These are phyloP conservation scores for Lepidopterella palustris DNA, from an alignment of 495 filamentous ascomycete species.

Conservation along the genomic window DNA sequence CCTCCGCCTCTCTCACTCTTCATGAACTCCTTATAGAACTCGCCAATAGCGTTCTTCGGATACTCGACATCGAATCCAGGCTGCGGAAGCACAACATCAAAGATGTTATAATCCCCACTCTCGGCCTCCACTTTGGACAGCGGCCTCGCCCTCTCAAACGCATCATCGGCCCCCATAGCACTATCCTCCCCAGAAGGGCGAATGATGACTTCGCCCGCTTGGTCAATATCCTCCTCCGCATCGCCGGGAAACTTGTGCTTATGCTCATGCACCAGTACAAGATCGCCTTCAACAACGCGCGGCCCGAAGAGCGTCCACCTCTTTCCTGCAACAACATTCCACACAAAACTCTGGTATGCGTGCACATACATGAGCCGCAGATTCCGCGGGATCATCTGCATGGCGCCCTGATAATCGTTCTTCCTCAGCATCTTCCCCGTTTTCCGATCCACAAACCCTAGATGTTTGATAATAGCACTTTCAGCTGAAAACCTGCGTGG, in stretches of 20 bases:
- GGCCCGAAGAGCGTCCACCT: constrained; percentile 68
- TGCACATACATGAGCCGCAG: constrained; percentile 92
- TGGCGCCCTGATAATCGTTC: constrained; percentile 69
- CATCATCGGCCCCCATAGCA: constrained; percentile 47
- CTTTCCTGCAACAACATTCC: constrained; percentile 76
- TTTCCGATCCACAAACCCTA: constrained; percentile 40
- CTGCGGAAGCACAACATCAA: constrained; percentile 88
- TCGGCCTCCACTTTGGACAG: constrained; percentile 71
- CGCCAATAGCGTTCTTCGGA: constrained; percentile 71
- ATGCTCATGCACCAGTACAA: constrained; percentile 63
- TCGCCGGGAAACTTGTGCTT: constrained; percentile 41
- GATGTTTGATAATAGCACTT: constrained; percentile 64
- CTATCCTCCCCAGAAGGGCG: constrained; percentile 51
- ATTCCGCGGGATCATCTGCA: constrained; percentile 67
- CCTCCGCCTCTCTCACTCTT: constrained; percentile 62
- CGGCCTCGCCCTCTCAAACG: constrained; percentile 65
- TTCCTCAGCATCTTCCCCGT: constrained; percentile 21
- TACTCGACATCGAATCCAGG: constrained; percentile 88
- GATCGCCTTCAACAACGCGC: constrained; percentile 74
- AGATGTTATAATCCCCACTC: constrained; percentile 72
- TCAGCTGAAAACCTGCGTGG: constrained; percentile 81
- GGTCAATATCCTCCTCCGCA: constrained; percentile 47
- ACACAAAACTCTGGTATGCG: constrained; percentile 89
- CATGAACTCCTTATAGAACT: constrained; percentile 83
- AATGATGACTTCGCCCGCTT: constrained; percentile 63